Conservation (phyloP, 2,329 filamentous ascomycete genomes). For the Fusarium keratoplasticum region DNA sequence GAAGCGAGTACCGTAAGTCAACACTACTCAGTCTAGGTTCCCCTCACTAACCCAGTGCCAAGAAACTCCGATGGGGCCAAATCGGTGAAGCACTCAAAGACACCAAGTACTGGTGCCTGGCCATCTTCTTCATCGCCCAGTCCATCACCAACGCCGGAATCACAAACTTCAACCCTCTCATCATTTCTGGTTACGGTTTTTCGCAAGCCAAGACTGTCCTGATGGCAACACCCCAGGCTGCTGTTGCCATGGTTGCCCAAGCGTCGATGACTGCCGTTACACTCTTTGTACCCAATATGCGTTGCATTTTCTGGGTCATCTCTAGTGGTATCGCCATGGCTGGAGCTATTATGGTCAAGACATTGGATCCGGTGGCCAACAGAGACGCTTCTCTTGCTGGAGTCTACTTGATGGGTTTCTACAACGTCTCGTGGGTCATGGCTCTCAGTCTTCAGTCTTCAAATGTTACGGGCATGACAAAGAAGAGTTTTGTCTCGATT, state of each 20-base stretch:
- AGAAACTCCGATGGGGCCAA: neutral
- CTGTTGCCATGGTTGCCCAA: slow-evolving; percentile 43
- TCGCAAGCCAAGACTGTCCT: slow-evolving; percentile 42
- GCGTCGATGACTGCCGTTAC: slow-evolving; percentile 37
- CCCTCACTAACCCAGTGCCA: neutral
- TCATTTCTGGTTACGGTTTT: slow-evolving; percentile 65
- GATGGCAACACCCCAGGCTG: slow-evolving; percentile 47
- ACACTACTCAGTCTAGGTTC: no score
- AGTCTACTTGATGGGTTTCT: slow-evolving; percentile 47
- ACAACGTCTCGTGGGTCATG: slow-evolving; percentile 44
- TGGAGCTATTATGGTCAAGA: slow-evolving; percentile 41
- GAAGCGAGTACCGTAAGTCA: neutral
- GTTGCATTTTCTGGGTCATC: slow-evolving; percentile 45
- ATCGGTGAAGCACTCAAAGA: neutral
- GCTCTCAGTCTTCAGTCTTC: slow-evolving; percentile 45
- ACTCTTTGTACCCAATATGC: slow-evolving; percentile 42
- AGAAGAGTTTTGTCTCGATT: slow-evolving; percentile 43
- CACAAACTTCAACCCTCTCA: slow-evolving; percentile 69
- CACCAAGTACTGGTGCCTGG: neutral
- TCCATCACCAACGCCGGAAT: slow-evolving; percentile 76
- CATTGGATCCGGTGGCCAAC: slow-evolving; percentile 24
- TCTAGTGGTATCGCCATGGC: slow-evolving; percentile 34
- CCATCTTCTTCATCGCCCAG: slow-evolving; percentile 60
- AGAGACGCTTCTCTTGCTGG: slow-evolving; percentile 42
- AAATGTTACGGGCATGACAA: slow-evolving; percentile 43